phyloP scores from a whole-genome alignment of 805 yeast species.

The Yamadazyma kitorensis region DNA sequence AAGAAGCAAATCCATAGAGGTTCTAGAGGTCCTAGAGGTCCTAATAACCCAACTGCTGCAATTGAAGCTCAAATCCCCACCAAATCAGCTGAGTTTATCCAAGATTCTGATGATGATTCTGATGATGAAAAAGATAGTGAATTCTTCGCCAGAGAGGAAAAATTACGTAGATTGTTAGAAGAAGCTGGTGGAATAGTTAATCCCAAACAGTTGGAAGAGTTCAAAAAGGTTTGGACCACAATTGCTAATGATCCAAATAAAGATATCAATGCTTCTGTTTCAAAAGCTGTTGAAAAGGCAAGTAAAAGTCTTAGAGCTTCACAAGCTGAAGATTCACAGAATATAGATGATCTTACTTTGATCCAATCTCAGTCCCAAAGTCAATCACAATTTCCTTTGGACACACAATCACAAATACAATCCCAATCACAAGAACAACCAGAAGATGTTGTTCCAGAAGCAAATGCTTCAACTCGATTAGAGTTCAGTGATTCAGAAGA shows the following conservation, averaged over 20 bases:
- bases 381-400: neutral
- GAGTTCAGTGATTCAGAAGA: conserved; percentile 7
- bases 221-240: conserved; percentile 28
- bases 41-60: conserved; percentile 14
- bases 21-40: conserved; percentile 11
- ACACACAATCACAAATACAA: too few relatives aligned
- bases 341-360: neutral
- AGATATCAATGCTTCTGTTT: conserved; percentile 10
- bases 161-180: conserved; percentile 39
- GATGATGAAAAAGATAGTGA: conserved; percentile 52
- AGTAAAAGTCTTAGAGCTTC: conserved; percentile 11
- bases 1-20: conserved; percentile 3
- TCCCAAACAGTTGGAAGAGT: conserved; percentile 29
- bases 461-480: conserved; percentile 6
- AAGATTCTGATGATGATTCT: conserved; percentile 60
- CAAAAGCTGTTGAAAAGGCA: conserved; percentile 12
- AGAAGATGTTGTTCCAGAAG: neutral
- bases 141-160: conserved; percentile 57
- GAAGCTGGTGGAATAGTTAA: conserved; percentile 39
- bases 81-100: conserved; percentile 53
- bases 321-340: conserved; percentile 6
- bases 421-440: conserved; percentile 1
- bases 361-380: neutral
- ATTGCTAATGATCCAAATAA: conserved; percentile 7
- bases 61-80: conserved; percentile 13